phyloP scores from a whole-genome alignment of 441 rosid genomes.

The Omphalea diandra region DNA sequence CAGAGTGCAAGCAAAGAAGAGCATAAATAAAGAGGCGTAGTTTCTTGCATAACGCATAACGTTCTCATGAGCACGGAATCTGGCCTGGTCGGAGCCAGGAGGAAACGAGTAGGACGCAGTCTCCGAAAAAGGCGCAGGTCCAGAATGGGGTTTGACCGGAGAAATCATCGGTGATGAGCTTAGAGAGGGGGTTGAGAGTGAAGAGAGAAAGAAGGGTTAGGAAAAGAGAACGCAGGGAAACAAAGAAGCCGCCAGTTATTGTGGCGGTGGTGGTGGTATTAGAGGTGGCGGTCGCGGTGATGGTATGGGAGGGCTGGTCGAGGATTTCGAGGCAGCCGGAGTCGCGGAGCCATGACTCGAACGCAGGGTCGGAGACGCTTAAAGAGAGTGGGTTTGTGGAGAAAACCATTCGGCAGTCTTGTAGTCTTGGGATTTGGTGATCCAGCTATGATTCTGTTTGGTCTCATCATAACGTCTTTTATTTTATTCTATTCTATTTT shows the following conservation, averaged over 20 bases:
- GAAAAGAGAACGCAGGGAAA: conserved; percentile 40
- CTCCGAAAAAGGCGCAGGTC: conserved; percentile 73
- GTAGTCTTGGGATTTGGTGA: not conserved
- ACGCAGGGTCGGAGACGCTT: conserved; percentile 70
- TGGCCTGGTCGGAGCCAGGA: conserved; percentile 53
- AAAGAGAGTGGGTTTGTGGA: conserved; percentile 73
- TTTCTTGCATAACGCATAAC: conserved; percentile 60
- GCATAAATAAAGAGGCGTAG: conserved; percentile 66
- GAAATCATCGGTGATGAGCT: conserved; percentile 78
- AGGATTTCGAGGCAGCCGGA: conserved; percentile 92
- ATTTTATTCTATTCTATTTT: too few relatives aligned
- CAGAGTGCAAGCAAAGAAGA: conserved; percentile 87
- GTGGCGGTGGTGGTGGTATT: conserved; percentile 19
- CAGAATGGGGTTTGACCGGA: conserved; percentile 75
- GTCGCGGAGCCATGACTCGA: conserved; percentile 96
- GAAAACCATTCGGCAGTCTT: conserved; percentile 55
- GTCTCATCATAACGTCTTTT: too few relatives aligned
- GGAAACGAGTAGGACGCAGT: conserved; percentile 73
- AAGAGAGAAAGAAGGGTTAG: conserved; percentile 57
- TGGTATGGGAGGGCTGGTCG: conserved; percentile 48
- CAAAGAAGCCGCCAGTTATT: conserved; percentile 38
- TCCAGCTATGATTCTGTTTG: too few relatives aligned
- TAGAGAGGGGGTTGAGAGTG: conserved; percentile 76
- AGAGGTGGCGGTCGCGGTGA: conserved; percentile 27
- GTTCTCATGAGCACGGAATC: conserved; percentile 81